A percentile compares a stretch with the other conserved stretches of the same genome.
phyloP scores from a whole-genome alignment of 2,329 filamentous ascomycete genomes.

The Tolypocladium ophioglossoides region DNA sequence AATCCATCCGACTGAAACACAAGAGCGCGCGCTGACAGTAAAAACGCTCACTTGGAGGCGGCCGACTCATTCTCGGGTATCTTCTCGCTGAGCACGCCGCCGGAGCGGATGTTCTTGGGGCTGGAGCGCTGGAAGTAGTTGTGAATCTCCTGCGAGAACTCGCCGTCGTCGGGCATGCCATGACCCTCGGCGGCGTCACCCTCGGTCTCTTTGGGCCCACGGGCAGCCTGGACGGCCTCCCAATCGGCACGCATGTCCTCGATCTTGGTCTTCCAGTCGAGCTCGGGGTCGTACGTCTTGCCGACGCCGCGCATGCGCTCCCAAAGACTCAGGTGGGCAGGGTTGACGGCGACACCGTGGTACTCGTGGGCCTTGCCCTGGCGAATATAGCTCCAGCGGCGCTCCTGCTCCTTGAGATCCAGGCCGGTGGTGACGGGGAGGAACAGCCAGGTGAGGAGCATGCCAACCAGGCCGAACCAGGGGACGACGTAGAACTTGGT shows the following conservation, averaged over 20 bases:
- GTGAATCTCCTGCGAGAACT: constrained; percentile 43
- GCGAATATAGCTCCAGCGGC: constrained; percentile 81
- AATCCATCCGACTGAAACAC: not conserved
- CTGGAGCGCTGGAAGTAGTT: constrained; percentile 39
- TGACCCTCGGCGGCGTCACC: constrained; percentile 19
- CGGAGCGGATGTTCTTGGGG: constrained; percentile 12
- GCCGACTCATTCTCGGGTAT: constrained; percentile 1
- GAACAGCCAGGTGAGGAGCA: constrained; percentile 73
- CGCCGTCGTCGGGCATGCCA: constrained; percentile 32
- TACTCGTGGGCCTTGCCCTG: constrained; percentile 70
- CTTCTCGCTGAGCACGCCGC: constrained; percentile 20
- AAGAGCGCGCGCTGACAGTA: not conserved
- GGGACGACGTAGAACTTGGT: constrained; percentile 87
- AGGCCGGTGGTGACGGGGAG: constrained; percentile 95
- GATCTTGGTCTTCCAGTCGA: constrained; percentile 77
- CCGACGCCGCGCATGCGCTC: constrained; percentile 69
- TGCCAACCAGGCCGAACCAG: constrained; percentile 86
- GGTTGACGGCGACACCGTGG: constrained; percentile 87
- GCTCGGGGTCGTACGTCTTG: constrained; percentile 73
- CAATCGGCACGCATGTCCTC: constrained; percentile 65
- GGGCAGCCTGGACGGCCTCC: constrained; percentile 38
- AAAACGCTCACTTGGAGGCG: constrained; percentile 5
- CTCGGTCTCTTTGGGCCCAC: constrained; percentile 37
- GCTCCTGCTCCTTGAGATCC: constrained; percentile 94
- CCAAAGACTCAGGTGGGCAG: constrained; percentile 78